Base-by-base conservation (phyloP, 352 stramenopile genomes). In the Phytopythium kandeliae region DNA sequence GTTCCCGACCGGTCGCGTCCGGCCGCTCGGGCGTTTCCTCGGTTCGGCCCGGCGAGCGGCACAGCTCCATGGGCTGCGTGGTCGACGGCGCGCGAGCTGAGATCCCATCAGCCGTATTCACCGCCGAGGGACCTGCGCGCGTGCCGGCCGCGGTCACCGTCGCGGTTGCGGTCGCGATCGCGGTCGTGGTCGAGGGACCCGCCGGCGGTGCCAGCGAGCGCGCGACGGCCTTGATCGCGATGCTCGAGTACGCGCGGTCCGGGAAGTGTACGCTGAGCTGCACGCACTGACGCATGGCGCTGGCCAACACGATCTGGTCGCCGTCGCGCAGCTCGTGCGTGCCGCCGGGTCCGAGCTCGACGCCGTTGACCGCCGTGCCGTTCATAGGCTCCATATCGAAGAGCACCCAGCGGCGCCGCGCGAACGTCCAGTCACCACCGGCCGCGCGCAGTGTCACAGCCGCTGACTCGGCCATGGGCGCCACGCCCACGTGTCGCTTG, bases 341-440 rank as follows among this genome's bases (percentile, higher is more conserved):
- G n/a, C 71, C 68, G 48, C 78, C 75, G 12, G 64, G 61, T 16
- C 69, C 55, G 2, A 90, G 38, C 28, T 85, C 72, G 31, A 80
- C 65, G 56, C 79, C 80, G 44, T 92, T 94, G 28, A 92, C 67
- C 15, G 71, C 70, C 26, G 84, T 94, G 28, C 84, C 84, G 57
- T 94, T 91, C 60, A 88, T 78, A 3, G 78, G 86, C 35, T 86
- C 71, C 19, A 92, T 62, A 45, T 94, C 84, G 47, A 91, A 81
- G 22, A 94, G 63, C 33, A 92, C 58, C 84, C 84, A 94, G 25
- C 71, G 74, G 15, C 58, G 55, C 36, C 62, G 60, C 34, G 44
- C 38, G 13, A 50, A 28, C 13, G 31, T 31, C 30, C 30, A 51
- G 13, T 44, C 36, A 3, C 37, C 28, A 36, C 45, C 22, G 33